Base-by-base conservation (phyloP, 805 yeast genomes). In the Suhomyces vadensis region DNA sequence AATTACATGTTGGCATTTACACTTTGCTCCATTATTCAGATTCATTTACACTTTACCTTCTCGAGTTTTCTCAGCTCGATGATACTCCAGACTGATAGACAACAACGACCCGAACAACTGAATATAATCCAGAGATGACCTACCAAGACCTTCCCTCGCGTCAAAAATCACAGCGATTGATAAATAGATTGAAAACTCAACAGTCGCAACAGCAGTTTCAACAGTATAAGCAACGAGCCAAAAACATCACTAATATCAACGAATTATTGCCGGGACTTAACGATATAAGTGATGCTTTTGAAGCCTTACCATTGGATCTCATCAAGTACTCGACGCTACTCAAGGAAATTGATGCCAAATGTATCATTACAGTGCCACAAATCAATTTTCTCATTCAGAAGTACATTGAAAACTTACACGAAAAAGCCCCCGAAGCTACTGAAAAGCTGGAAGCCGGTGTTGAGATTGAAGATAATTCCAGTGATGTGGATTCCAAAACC, bases 301-400 rank as follows among this genome's bases (percentile, higher is more conserved):
- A 90, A 59, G 96, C 96, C 19, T 74, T 90, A 50, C 99, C 99
- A 0, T 59, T 75, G 44, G 97, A 89, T 53, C 73, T 88, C 31
- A 79, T 90, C 39, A 79, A 91, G 41, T 92, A 91, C 59, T 82
- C 90, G 63, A 94, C 98, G 1, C 69, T 89, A 11, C 70, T 94
- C 51, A 87, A 89, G 58, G 99, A 94, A 60, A 90, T 94, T 42
- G 97, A 91, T 59, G 97, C 98, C 48, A 92, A 92, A 63, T 88
- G 96, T 62, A 85, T 85, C 26, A 75, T 79, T 48, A 74, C 87
- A 0, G 73, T 84, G 7, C 96, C 97, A 0, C 70, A 74, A 51
- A 73, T 92, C 47, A 79, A 81, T 42, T 62, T 67, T 6, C 71
- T 73, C 51, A 83, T 87, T 44, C 65, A 67, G 58, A 68, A 54